These are phyloP conservation scores for Eimeria falciformis DNA, from an alignment of 169 alveolate species.

Conservation along the genomic window DNA sequence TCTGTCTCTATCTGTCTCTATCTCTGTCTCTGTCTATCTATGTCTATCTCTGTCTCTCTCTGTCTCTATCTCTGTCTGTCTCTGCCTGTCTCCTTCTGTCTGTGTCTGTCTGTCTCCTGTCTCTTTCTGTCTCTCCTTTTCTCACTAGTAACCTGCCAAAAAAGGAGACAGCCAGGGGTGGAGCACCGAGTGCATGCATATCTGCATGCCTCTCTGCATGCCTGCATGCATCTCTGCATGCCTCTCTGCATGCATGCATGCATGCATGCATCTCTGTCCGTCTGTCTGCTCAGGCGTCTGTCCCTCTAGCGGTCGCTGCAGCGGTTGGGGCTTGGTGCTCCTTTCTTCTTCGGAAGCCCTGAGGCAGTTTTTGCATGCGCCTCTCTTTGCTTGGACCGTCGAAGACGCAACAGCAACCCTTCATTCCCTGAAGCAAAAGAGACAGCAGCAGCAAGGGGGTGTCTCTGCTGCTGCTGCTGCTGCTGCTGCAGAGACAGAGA, in stretches of 20 bases:
- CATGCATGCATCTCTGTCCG: not conserved
- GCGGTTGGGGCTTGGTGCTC: slow-evolving; percentile 33
- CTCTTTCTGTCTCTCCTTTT: not conserved
- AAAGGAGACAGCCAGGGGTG: not conserved
- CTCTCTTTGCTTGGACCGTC: slow-evolving; percentile 20
- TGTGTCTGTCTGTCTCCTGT: too few relatives aligned
- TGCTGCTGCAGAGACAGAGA: not conserved
- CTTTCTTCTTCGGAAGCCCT: not conserved
- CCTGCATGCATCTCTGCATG: not conserved
- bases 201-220: not conserved
- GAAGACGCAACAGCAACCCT: slow-evolving; percentile 35
- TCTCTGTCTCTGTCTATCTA: not conserved
- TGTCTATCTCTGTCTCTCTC: not conserved
- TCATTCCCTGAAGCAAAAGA: not conserved
- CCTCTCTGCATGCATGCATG: not conserved
- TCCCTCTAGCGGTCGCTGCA: slow-evolving; percentile 44
- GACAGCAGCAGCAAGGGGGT: slow-evolving; percentile 20
- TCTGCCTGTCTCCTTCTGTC: slow-evolving; percentile 4
- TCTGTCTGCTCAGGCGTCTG: not conserved
- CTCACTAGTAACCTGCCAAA: not conserved
- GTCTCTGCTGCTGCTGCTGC: not conserved
- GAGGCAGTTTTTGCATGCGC: not conserved
- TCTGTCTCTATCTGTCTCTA: not conserved
- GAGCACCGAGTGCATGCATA: not conserved
- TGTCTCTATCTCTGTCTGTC: not conserved